A percentile compares a stretch with the other conserved stretches of the same genome.
These are phyloP conservation scores for Penicillium sp. DNA, from an alignment of 2,329 filamentous ascomycete genomes.

Conservation along the genomic window DNA sequence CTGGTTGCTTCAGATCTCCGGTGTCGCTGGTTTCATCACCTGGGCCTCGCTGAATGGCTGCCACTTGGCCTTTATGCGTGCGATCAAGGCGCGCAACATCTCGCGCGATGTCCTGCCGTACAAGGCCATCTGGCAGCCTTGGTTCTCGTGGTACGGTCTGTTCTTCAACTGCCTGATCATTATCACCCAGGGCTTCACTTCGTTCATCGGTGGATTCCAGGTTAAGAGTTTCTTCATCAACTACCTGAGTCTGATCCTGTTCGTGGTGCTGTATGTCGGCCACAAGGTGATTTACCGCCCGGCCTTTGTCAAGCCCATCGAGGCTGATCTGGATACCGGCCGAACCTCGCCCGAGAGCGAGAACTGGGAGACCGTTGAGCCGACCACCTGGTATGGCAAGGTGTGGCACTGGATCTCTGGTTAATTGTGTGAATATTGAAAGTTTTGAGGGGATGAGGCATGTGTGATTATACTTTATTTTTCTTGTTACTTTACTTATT, in stretches of 20 bases:
- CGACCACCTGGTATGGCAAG: constrained; percentile 40
- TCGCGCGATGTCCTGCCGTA: constrained; percentile 67
- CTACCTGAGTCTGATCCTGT: constrained; percentile 70
- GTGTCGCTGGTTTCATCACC: constrained; percentile 44
- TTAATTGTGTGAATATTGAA: constrained; percentile 1
- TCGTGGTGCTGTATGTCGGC: constrained; percentile 62
- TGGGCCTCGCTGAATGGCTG: constrained; percentile 53
- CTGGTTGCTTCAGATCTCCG: constrained; percentile 44
- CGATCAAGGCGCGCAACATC: constrained; percentile 62
- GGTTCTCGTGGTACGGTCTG: constrained; percentile 68
- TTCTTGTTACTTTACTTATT: neutral
- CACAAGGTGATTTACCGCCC: constrained; percentile 60
- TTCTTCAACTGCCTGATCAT: constrained; percentile 69
- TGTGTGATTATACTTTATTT: constrained; percentile 9
- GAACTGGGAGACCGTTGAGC: constrained; percentile 43
- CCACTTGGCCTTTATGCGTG: constrained; percentile 69
- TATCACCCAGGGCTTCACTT: constrained; percentile 71
- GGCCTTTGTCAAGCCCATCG: constrained; percentile 44
- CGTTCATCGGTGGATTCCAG: constrained; percentile 66
- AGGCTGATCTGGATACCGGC: constrained; percentile 54
- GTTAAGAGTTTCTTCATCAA: constrained; percentile 66
- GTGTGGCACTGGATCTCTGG: constrained; percentile 33
- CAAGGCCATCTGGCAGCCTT: constrained; percentile 67
- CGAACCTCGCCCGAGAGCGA: constrained; percentile 43
- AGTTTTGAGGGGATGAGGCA: neutral